Base-by-base conservation (phyloP, 78 protist genomes). In the Chrysochromulina tobinii region DNA sequence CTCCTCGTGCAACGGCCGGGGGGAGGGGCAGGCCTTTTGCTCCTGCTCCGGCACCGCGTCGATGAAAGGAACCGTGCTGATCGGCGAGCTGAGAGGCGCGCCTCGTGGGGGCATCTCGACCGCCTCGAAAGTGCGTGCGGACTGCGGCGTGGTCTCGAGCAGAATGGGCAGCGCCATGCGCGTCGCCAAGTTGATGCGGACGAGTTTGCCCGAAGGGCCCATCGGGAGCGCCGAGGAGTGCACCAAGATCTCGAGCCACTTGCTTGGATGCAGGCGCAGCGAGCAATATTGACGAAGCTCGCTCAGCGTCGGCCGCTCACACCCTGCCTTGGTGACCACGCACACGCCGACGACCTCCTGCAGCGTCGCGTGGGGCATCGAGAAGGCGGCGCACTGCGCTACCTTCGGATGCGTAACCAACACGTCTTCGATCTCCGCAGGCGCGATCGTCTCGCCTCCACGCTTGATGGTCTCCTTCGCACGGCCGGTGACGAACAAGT, bases 381-480 rank as follows among this genome's bases (percentile, higher is more conserved):
- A 9, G 67, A 81, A 81, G 64, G 87, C 87, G 8, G 57, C 54
- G n/a, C 54, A 15, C 55, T 48, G 5, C 3, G 4, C 4, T 9
- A 38, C 15, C 27, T 5, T 20, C 48, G 67, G 87, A 11, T 8
- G 27, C 6, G 3, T 3, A 3, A 2, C 12, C 38, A 81, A 57
- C 58, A 25, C 83, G 11, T 75, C 6, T n/a, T 75, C 83, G 27
- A 81, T 23, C 87, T 81, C 87, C 7, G 64, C 1, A 3, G 87
- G 87, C 27, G 87, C 2, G 69, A 81, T 53, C 48, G 15, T 81
- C 68, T 81, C 87, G 67, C 87, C 87, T 1, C 87, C 87, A 1
- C 87, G 21, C 54, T 81, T 81, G 64, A 81, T 81, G 23, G 57
- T 67, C 67, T 81, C 87, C 66, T 81, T 81, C 27, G 27, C 2